Percentiles rank a stretch among this genome's conserved stretches.
Evolutionary conservation across 1,139 yeast species (phyloP).

Genomic region (Petasospora rhodanensis): DNA sequence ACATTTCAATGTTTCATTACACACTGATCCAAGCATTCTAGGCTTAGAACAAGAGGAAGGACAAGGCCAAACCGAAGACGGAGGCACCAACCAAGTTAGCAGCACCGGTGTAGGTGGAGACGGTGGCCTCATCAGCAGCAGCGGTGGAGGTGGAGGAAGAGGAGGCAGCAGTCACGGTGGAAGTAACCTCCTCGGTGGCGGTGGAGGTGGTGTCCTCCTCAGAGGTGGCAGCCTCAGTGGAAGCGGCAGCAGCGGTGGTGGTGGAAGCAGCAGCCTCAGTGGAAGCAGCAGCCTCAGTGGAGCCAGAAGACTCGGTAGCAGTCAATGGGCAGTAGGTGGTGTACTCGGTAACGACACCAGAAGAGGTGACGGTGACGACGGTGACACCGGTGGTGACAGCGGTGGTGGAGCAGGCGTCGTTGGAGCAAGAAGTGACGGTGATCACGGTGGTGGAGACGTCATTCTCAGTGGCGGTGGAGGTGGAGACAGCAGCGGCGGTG

Average conservation of each 20-base stretch:
- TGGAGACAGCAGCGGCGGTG: conserved; percentile 3
- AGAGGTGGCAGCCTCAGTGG: neutral
- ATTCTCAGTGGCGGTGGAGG: conserved; percentile 2
- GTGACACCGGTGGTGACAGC: conserved; percentile 9
- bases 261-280: neutral
- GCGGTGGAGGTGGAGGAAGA: neutral
- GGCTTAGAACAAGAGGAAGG: conserved; percentile 7
- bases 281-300: conserved; percentile 1
- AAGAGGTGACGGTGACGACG: conserved; percentile 3
- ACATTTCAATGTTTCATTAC: no score
- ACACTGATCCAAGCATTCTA: no score
- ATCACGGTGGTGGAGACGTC: neutral
- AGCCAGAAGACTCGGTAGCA: no score
- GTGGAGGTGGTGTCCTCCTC: conserved; percentile 1
- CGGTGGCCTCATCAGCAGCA: neutral
- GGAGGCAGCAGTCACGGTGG: neutral
- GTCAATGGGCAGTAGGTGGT: conserved; percentile 13
- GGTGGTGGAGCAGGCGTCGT: conserved; percentile 30
- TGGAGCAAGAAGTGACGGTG: conserved; percentile 33
- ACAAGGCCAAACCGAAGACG: conserved; percentile 4
- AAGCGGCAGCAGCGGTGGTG: conserved; percentile 1
- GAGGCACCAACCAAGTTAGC: conserved; percentile 10
- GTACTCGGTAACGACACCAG: conserved; percentile 7
- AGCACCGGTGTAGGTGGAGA: conserved; percentile 10
- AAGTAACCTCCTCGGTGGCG: neutral